Conservation (phyloP, 768 basidiomycete species). For the Calocybe cyanea region DNA sequence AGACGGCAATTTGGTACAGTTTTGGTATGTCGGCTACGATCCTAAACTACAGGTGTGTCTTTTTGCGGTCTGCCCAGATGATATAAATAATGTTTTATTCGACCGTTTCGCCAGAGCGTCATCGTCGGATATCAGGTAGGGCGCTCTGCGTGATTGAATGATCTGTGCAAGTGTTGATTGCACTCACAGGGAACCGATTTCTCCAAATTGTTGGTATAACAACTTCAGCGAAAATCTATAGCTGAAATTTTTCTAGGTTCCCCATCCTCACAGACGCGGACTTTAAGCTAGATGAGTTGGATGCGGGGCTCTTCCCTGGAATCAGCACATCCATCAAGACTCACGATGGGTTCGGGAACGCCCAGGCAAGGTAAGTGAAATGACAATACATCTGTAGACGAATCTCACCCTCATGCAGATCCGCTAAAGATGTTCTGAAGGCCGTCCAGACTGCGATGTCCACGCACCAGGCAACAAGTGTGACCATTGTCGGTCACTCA, state of each 20-base stretch:
- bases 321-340: constrained; percentile 17
- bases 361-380: constrained; percentile 13
- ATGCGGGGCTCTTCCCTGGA: constrained; percentile 22
- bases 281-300: constrained; percentile 15
- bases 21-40: constrained; percentile 45
- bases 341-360: constrained; percentile 21
- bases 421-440: constrained; percentile 22
- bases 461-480: constrained; percentile 16
- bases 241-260: constrained; percentile 3
- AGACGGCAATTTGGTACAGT: constrained; percentile 37
- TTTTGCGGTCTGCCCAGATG: background rate
- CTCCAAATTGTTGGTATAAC: constrained; percentile 18
- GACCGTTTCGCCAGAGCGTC: constrained; percentile 1
- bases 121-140: constrained; percentile 17
- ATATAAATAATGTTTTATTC: background rate
- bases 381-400: background rate
- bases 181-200: constrained; percentile 19
- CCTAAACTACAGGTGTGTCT: constrained; percentile 22
- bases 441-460: constrained; percentile 24
- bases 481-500: constrained; percentile 34
- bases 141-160: background rate
- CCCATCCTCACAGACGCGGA: constrained; percentile 19
- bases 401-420: too few relatives aligned
- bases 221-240: background rate
- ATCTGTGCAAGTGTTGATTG: background rate